Evolutionary conservation across 768 basidiomycete genomes (phyloP), one percentile per base, ranked within the genome.

Genomic region (Lentinula edodes): DNA sequence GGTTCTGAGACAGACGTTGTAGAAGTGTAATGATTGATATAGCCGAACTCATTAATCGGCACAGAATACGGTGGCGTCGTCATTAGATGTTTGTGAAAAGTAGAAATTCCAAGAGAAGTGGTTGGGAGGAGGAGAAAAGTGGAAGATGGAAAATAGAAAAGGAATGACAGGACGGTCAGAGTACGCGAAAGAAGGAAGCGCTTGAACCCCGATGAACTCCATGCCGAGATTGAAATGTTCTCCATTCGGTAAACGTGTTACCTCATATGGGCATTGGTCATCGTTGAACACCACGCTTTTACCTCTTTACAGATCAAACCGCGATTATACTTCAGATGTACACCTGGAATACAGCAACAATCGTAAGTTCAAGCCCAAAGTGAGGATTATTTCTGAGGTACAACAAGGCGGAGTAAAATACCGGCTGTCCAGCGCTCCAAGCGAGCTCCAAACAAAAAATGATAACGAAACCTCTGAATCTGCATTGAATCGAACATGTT

Each of bases 1-100:
- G 58, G 58, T 38, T 50, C 35, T 36, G 58, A 36, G 16, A 45
- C 34, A 18, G 45, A 51, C 34, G 46, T 41, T 35, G 58, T 36
- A 59, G 58, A 59, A 36, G 58, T 35, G 34, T 59, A 52, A n/a
- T 56, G 23, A 12, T 56, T 38, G 48, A 32, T 42, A 38, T 20
- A 23, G 18, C 38, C 38, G 50, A 34, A 36, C 13, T 51, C 51
- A 20, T 23, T 60, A 18, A 41, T 41, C 38, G 51, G 32, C n/a
- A 43, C 50, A 12, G 48, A 23, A 56, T 56, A 23, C 15, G 35
- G 23, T 36, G 54, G 35, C n/a, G 38, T 41, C 15, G 5, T 56
- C 42, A 35, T 36, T 36, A 35, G 20, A 48, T 9, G 18, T 48
- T 13, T 51, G 6, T 28, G 3, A 4, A 3, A 4, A 3, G 28